Percentiles rank a stretch among this genome's conserved stretches.
These are phyloP conservation scores for Melampsora abietis-canadensis DNA, from an alignment of 1,284 basidiomycete genomes.

Conservation along the genomic window DNA sequence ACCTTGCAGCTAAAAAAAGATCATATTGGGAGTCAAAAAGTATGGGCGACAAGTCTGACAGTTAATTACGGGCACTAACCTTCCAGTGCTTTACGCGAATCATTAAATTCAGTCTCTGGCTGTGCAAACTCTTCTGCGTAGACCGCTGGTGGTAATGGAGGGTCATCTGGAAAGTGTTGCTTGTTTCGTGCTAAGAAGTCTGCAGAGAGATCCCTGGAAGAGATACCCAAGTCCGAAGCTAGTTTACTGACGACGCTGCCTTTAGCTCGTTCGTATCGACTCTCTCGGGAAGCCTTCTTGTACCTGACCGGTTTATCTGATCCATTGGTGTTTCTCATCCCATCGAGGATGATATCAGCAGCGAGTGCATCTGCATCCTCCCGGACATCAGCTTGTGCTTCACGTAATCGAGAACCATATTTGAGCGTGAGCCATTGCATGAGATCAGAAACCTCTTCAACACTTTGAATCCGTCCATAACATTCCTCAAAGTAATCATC, in stretches of 20 bases:
- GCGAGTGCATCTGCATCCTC: conserved; percentile 42
- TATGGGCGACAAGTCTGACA: not conserved
- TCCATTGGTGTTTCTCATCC: conserved; percentile 10
- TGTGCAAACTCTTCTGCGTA: conserved; percentile 76
- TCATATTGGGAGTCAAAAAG: not conserved
- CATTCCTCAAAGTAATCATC: conserved; percentile 70
- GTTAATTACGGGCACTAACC: not conserved
- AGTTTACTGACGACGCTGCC: conserved; percentile 71
- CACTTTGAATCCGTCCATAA: conserved; percentile 59
- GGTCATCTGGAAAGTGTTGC: conserved; percentile 69
- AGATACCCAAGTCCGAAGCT: conserved; percentile 75
- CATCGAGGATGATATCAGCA: conserved; percentile 54
- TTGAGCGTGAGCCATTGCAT: conserved; percentile 87
- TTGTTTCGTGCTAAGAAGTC: conserved; percentile 66
- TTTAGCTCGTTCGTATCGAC: conserved; percentile 79
- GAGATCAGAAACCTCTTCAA: conserved; percentile 86
- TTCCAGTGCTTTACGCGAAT: conserved; percentile 62
- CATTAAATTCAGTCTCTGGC: conserved; percentile 58
- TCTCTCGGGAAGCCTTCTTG: conserved; percentile 79
- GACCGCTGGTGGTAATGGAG: conserved; percentile 66
- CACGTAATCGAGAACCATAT: conserved; percentile 61
- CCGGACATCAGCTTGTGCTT: conserved; percentile 62
- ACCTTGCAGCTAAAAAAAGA: conserved; percentile 62
- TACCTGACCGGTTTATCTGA: conserved; percentile 52
- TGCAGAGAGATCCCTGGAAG: conserved; percentile 71